Evolutionary conservation across 352 stramenopile species (phyloP), one percentile per base, ranked within the genome.

Genomic region (Phytophthora cactorum): DNA sequence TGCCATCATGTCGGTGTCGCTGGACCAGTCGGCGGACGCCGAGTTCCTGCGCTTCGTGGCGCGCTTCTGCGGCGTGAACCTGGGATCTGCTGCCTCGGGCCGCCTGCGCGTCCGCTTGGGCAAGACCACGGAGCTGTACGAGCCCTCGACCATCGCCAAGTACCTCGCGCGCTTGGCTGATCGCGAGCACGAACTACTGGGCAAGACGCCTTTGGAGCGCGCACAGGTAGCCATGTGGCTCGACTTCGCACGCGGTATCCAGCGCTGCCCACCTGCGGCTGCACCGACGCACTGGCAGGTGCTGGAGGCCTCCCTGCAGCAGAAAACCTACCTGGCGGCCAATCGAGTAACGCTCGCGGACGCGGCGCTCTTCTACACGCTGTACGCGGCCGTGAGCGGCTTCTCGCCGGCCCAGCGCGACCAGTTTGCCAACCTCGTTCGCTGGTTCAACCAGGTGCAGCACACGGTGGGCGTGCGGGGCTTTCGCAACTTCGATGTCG

Each of bases 391-490:
- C 15, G 66, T 95, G 15, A 55, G 51, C 28, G 53, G 51, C 57
- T 84, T 88, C 65, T 68, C 59, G 8, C 39, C 46, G 9, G 62
- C 59, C 34, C 79, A 92, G 64, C 76, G 76, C 38, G 63, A 72
- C 36, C 74, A 90, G 66, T 83, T 78, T 54, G 53, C 63, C 27
- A 88, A 86, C 72, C 66, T 95, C 45, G 74, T 82, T 66, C 88
- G 88, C 70, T 95, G 88, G 88, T 95, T 95, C 59, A 84, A 95
- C 75, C 88, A 95, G 73, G 66, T 95, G 44, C 88, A 95, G 69
- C 85, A 93, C 81, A 93, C 88, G 57, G 86, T 75, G 47, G 88
- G 88, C 65, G 84, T 95, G 50, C 86, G 80, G 17, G 88, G 88
- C 51, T 95, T 95, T 90, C 78, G 72, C n/a, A 74, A 82, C 66